Conservation (phyloP, 2,329 filamentous ascomycete genomes). For the Xylariaceae sp. region DNA sequence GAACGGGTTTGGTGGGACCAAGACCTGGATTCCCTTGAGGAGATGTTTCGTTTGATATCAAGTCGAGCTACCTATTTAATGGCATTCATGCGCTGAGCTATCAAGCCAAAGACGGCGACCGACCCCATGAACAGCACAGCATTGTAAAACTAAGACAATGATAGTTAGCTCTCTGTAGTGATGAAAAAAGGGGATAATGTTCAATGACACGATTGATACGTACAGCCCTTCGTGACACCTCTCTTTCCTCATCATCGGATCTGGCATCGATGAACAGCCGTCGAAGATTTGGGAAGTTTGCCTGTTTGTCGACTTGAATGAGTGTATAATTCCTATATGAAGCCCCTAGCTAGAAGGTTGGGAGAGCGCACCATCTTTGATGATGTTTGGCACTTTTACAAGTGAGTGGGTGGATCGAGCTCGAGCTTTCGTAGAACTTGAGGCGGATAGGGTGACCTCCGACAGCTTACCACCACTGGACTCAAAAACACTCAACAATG, state of each 20-base stretch:
- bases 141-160: slow-evolving; percentile 79
- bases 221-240: slow-evolving; percentile 89
- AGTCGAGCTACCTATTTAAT: slow-evolving; percentile 14
- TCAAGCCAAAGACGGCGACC: slow-evolving; percentile 86
- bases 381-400: background rate
- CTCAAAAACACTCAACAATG: too few relatives aligned
- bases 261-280: slow-evolving; percentile 92
- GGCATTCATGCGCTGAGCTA: slow-evolving; percentile 78
- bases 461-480: too few relatives aligned
- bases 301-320: slow-evolving; percentile 38
- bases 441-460: too few relatives aligned
- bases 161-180: slow-evolving; percentile 8
- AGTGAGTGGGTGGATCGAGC: background rate
- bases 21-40: background rate
- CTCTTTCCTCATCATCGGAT: slow-evolving; percentile 88
- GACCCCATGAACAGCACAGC: slow-evolving; percentile 95
- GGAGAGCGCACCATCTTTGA: slow-evolving; percentile 1
- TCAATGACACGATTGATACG: slow-evolving; percentile 32
- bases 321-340: slow-evolving; percentile 1
- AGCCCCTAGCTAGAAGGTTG: background rate
- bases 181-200: slow-evolving; percentile 1
- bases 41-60: slow-evolving; percentile 3
- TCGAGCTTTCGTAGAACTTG: too few relatives aligned
- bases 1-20: background rate
- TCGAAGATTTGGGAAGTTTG: slow-evolving; percentile 86